These are phyloP conservation scores for Medicago truncatula DNA, from an alignment of 306 rosid species.

Conservation along the genomic window MtrunA17r5.0-ANR NC_053047.1:38364501-38365000, in stretches of 20 bases:
- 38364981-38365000: neutral
- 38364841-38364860: too few species aligned
- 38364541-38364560: constrained; percentile 62
- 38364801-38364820: too few species aligned
- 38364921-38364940: too few species aligned
- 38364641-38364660: constrained; percentile 61
- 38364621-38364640: constrained; percentile 59
- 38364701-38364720: constrained; percentile 62
- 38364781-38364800: too few species aligned
- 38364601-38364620: constrained; percentile 52
- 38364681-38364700: constrained; percentile 64
- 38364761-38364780: too few species aligned
- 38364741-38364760: too few species aligned
- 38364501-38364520: constrained; percentile 63
- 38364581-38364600: constrained; percentile 70
- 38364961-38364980: too few species aligned
- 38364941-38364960: too few species aligned
- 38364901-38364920: too few species aligned
- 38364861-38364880: too few species aligned
- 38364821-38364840: too few species aligned
- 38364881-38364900: too few species aligned
- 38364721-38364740: neutral
- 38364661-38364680: constrained; percentile 57
- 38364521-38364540: constrained; percentile 68
- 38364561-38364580: constrained; percentile 50